Evolutionary conservation across 2,329 filamentous ascomycete genomes (phyloP).

Genomic region (Botrytis sinoallii): DNA sequence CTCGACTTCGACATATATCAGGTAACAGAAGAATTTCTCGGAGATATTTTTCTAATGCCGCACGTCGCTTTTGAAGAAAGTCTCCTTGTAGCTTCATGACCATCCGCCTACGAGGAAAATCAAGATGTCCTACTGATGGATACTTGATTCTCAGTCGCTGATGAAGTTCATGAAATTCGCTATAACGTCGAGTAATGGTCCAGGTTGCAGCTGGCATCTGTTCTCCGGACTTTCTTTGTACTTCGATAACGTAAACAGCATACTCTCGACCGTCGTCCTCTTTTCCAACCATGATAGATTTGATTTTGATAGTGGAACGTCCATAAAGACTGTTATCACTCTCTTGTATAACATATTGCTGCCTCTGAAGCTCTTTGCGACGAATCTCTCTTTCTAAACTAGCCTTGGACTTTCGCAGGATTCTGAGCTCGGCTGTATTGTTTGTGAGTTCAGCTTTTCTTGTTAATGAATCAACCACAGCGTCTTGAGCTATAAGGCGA

Average conservation of each 20-base stretch:
- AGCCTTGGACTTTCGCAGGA: conserved; percentile 88
- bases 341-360: conserved; percentile 96
- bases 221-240: conserved; percentile 84
- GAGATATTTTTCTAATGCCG: conserved; percentile 82
- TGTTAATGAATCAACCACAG: conserved; percentile 85
- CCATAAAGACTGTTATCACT: conserved; percentile 97
- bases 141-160: conserved; percentile 83
- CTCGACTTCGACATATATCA: conserved; percentile 89
- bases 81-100: conserved; percentile 97
- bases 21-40: conserved; percentile 78
- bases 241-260: conserved; percentile 89
- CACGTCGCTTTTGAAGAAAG: conserved; percentile 83
- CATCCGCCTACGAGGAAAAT: conserved; percentile 87
- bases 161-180: conserved; percentile 94
- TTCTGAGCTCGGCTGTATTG: conserved; percentile 88
- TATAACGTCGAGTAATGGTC: conserved; percentile 89
- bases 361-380: conserved; percentile 89
- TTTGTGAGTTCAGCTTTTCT: conserved; percentile 96
- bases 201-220: conserved; percentile 96
- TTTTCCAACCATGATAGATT: conserved; percentile 85
- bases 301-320: conserved; percentile 83
- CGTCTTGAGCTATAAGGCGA: conserved; percentile 80
- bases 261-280: conserved; percentile 93
- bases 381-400: conserved; percentile 90
- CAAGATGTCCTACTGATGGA: conserved; percentile 80